Conservation (phyloP, 257 asterid genomes). For the Nemophila menziesii region DNA sequence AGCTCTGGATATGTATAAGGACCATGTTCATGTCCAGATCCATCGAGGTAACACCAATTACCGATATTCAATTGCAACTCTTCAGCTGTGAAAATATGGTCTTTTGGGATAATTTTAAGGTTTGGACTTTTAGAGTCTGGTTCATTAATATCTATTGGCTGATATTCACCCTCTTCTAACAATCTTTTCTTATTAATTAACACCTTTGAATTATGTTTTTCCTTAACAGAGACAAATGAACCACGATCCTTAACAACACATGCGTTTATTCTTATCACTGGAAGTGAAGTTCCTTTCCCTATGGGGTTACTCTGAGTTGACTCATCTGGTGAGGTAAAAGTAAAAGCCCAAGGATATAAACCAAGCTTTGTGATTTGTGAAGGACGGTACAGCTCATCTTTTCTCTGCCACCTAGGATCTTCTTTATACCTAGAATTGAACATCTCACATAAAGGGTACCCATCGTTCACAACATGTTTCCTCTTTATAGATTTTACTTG, state of each 20-base stretch:
- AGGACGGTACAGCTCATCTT: slow-evolving; percentile 65
- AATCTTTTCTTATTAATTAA: slow-evolving; percentile 56
- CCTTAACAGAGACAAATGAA: slow-evolving; percentile 75
- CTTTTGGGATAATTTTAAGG: slow-evolving; percentile 39
- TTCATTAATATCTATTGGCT: slow-evolving; percentile 39
- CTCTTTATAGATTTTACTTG: slow-evolving; percentile 62
- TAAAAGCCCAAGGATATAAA: slow-evolving; percentile 89
- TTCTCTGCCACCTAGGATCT: slow-evolving; percentile 80
- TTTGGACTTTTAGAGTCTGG: slow-evolving; percentile 39
- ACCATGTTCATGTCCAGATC: slow-evolving; percentile 94
- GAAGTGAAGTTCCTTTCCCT: slow-evolving; percentile 65
- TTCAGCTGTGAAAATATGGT: slow-evolving; percentile 53
- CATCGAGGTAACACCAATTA: slow-evolving; percentile 93
- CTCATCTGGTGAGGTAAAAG: slow-evolving; percentile 73
- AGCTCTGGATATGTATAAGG: slow-evolving; percentile 75
- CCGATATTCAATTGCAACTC: slow-evolving; percentile 72
- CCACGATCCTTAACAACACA: slow-evolving; percentile 95
- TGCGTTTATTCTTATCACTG: slow-evolving; percentile 92
- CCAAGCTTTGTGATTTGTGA: slow-evolving; percentile 74
- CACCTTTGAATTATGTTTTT: slow-evolving; percentile 50
- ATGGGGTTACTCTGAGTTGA: slow-evolving; percentile 59
- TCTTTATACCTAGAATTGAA: slow-evolving; percentile 68
- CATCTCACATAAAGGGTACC: slow-evolving; percentile 87
- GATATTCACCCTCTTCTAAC: slow-evolving; percentile 49
- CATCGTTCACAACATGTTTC: slow-evolving; percentile 77